Conservation (phyloP, 164 flowering plant genomes). For the Vitis rotundifolia region DNA sequence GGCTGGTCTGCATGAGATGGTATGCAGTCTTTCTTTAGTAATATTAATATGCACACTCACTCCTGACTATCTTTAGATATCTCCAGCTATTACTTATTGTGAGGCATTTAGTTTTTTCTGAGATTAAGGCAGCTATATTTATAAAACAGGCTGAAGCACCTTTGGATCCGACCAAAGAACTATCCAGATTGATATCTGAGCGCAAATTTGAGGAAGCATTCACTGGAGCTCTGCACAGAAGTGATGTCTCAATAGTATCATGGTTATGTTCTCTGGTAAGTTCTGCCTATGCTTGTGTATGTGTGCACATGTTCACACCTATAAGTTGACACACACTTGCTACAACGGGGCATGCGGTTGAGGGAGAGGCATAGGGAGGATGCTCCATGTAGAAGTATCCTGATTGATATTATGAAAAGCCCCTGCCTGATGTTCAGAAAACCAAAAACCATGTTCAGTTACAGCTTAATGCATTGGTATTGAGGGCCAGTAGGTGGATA, state of each 20-base stretch:
- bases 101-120: not conserved
- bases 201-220: slow-evolving; percentile 44
- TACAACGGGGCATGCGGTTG: not conserved
- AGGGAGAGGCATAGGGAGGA: no score
- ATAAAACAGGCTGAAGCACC: slow-evolving; percentile 60
- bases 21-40: slow-evolving; percentile 18
- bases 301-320: not conserved
- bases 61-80: not conserved
- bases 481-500: no score
- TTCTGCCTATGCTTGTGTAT: not conserved
- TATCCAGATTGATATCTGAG: slow-evolving; percentile 63
- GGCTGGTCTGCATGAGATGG: slow-evolving; percentile 67
- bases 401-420: no score
- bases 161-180: slow-evolving; percentile 75
- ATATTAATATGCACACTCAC: no score
- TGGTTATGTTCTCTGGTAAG: slow-evolving; percentile 66
- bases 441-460: no score
- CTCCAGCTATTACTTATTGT: not conserved
- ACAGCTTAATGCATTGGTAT: no score
- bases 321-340: not conserved
- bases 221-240: slow-evolving; percentile 35
- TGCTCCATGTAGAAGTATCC: no score
- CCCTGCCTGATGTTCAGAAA: no score
- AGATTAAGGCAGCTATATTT: not conserved
- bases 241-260: slow-evolving; percentile 43